phyloP scores from a whole-genome alignment of 257 asterid species.

The Leonotis leonurus region DNA sequence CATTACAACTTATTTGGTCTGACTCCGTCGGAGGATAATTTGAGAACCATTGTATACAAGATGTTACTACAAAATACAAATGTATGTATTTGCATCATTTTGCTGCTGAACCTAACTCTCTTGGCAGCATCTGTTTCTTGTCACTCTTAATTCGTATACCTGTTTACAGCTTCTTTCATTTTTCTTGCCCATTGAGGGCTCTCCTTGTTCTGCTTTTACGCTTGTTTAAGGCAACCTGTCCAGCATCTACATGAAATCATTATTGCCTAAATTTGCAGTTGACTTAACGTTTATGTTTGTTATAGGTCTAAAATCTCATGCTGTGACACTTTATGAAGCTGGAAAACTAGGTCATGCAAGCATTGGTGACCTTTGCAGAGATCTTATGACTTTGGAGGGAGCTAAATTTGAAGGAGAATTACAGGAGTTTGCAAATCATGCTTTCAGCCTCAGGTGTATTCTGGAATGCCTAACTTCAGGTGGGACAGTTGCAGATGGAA shows the following conservation, averaged over 20 bases:
- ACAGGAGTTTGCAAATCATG: conserved; percentile 98
- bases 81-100: neutral
- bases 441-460: conserved; percentile 90
- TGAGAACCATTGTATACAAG: neutral
- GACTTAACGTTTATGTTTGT: conserved; percentile 6
- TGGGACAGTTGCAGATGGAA: conserved; percentile 53
- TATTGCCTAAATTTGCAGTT: conserved; percentile 16
- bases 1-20: neutral
- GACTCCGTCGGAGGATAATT: neutral
- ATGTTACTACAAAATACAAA: neutral
- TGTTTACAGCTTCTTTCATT: conserved; percentile 9
- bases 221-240: conserved; percentile 8
- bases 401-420: conserved; percentile 96
- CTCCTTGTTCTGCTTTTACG: conserved; percentile 3
- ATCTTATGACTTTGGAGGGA: conserved; percentile 85
- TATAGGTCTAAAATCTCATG: conserved; percentile 94
- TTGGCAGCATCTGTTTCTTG: conserved; percentile 4
- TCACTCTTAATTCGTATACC: neutral
- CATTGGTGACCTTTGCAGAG: conserved; percentile 89
- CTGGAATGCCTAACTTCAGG: conserved; percentile 95
- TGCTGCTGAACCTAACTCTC: conserved; percentile 3
- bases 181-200: conserved; percentile 2
- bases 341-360: conserved; percentile 91
- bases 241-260: neutral
- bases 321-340: conserved; percentile 96